Evolutionary conservation across 2,329 filamentous ascomycete genomes (phyloP).

Genomic region (Conoideocrella luteorostrata): DNA sequence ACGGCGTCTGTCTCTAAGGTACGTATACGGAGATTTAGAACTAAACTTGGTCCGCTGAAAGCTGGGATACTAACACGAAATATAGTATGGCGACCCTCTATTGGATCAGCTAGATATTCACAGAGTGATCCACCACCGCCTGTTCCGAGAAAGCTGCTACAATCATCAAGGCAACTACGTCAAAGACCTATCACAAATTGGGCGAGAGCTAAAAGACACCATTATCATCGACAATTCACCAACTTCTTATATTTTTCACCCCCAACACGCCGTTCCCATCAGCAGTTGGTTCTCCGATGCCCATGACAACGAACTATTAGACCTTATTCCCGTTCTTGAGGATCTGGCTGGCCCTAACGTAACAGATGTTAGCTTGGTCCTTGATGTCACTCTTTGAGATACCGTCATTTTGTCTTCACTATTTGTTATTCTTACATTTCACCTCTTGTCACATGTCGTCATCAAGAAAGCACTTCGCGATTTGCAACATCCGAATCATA

Average conservation of each 20-base stretch:
- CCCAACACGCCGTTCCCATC: slow-evolving; percentile 96
- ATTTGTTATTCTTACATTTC: slow-evolving; percentile 21
- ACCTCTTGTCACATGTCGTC: slow-evolving; percentile 22
- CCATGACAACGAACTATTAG: slow-evolving; percentile 96
- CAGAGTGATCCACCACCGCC: slow-evolving; percentile 86
- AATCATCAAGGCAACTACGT: slow-evolving; percentile 99
- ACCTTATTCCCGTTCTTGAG: slow-evolving; percentile 96
- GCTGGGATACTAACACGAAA: slow-evolving; percentile 9
- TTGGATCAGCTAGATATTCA: slow-evolving; percentile 97
- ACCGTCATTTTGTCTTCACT: slow-evolving; percentile 21
- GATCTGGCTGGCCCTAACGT: slow-evolving; percentile 86
- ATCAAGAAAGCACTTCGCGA: slow-evolving; percentile 26
- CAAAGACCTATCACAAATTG: slow-evolving; percentile 96
- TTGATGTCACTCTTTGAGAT: slow-evolving; percentile 75
- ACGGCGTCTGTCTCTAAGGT: slow-evolving; percentile 98
- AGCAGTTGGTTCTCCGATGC: slow-evolving; percentile 99
- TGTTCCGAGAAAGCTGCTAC: slow-evolving; percentile 98
- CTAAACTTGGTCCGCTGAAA: slow-evolving; percentile 9
- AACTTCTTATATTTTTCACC: slow-evolving; percentile 98
- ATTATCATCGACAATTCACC: slow-evolving; percentile 99
- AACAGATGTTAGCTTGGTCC: slow-evolving; percentile 91
- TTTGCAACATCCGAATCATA: slow-evolving; percentile 39
- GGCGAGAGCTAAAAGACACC: slow-evolving; percentile 89
- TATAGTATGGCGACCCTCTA: slow-evolving; percentile 87
- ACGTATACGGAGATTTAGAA: slow-evolving; percentile 13